Percentiles rank a stretch among this genome's conserved stretches.
These are phyloP conservation scores for Coemansia furcata DNA, from an alignment of 192 early-diverging fungal genomes.

Conservation along the genomic window DNA sequence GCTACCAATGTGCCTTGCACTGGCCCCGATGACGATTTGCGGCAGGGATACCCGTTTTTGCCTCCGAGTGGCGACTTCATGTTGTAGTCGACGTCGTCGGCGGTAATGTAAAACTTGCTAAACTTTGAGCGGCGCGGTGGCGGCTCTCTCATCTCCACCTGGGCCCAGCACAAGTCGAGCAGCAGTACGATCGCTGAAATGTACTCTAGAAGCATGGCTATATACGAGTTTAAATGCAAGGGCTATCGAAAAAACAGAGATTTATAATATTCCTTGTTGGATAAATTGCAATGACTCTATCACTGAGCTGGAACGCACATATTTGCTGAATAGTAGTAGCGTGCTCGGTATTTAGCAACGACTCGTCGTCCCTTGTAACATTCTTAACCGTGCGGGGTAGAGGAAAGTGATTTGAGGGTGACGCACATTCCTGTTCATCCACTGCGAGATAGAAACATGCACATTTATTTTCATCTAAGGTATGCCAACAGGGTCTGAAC, in stretches of 20 bases:
- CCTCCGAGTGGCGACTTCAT: constrained; percentile 44
- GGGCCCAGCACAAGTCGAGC: constrained; percentile 18
- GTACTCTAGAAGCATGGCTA: not conserved
- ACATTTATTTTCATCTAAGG: too few species aligned
- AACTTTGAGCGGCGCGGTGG: constrained; percentile 50
- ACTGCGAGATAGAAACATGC: too few species aligned
- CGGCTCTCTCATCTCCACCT: constrained; percentile 46
- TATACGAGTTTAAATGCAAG: not conserved
- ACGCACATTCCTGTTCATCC: too few species aligned
- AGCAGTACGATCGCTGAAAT: not conserved
- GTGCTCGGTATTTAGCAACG: not conserved
- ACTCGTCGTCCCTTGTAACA: not conserved
- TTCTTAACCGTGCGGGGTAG: not conserved
- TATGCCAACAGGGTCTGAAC: too few species aligned
- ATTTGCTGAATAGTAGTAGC: not conserved
- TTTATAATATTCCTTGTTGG: not conserved
- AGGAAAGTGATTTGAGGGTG: not conserved
- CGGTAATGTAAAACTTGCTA: constrained; percentile 33
- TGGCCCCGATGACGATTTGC: constrained; percentile 24
- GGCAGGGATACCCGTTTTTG: constrained; percentile 41
- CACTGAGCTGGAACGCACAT: not conserved
- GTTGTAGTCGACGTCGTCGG: constrained; percentile 49
- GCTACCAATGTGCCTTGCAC: constrained; percentile 43
- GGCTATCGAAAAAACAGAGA: not conserved
- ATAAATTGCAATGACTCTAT: not conserved